phyloP scores from a whole-genome alignment of 805 yeast genomes.

The Kodamaea hsintzibuensis region DNA sequence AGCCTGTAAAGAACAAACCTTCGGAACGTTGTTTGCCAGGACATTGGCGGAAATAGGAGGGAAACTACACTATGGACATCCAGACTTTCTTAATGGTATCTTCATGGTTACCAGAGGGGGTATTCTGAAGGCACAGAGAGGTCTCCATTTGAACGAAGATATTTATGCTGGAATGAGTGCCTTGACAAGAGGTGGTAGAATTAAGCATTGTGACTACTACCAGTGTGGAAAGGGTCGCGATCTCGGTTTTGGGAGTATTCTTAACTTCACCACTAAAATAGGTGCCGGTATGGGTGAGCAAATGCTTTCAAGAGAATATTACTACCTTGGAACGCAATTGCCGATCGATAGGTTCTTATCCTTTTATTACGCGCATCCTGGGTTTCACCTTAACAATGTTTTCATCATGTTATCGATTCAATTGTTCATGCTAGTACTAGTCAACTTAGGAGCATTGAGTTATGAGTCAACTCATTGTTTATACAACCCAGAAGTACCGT shows the following conservation, averaged over 20 bases:
- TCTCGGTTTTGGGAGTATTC: conserved; percentile 86
- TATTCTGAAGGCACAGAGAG: conserved; percentile 90
- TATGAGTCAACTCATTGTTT: conserved; percentile 71
- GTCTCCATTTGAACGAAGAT: conserved; percentile 90
- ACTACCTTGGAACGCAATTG: conserved; percentile 82
- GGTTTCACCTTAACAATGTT: conserved; percentile 89
- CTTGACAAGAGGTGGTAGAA: conserved; percentile 83
- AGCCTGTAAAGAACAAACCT: conserved; percentile 96
- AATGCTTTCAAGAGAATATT: conserved; percentile 86
- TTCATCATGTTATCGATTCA: conserved; percentile 88
- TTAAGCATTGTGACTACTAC: conserved; percentile 92
- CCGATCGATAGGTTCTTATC: conserved; percentile 89
- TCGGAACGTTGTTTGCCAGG: conserved; percentile 93
- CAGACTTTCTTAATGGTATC: conserved; percentile 87
- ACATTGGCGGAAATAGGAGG: conserved; percentile 94
- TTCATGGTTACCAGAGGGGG: conserved; percentile 97
- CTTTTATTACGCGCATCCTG: conserved; percentile 95
- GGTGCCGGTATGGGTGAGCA: conserved; percentile 99
- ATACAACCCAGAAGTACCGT: conserved; percentile 65
- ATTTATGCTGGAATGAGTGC: conserved; percentile 96
- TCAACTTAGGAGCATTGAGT: conserved; percentile 76
- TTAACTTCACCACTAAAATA: conserved; percentile 91
- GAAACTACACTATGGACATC: conserved; percentile 94
- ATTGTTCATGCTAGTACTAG: conserved; percentile 74
- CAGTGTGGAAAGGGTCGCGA: conserved; percentile 98